phyloP scores from a whole-genome alignment of 495 filamentous ascomycete species.

The Penicillium salamii region DNA sequence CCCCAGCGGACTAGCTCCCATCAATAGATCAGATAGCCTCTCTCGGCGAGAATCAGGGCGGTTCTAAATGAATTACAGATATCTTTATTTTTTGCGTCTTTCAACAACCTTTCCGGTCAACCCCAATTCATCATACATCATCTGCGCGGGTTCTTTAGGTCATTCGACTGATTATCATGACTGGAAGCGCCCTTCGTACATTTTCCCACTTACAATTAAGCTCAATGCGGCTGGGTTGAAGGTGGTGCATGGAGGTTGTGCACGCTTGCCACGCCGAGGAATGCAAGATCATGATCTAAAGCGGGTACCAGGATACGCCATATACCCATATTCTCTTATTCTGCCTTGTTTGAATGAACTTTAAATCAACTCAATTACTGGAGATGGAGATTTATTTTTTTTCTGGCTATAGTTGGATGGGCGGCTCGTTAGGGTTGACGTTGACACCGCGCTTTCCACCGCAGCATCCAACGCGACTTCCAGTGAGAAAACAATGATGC shows the following conservation, averaged over 20 bases:
- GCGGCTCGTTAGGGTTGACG: neutral
- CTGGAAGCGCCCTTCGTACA: slow-evolving; percentile 7
- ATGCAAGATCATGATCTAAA: slow-evolving; percentile 6
- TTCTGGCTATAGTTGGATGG: too few relatives aligned
- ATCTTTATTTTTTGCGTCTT: slow-evolving; percentile 2
- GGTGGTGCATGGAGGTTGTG: neutral
- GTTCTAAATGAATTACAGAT: slow-evolving; percentile 26
- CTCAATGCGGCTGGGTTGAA: slow-evolving; percentile 7
- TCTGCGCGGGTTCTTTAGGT: neutral
- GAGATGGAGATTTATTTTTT: too few relatives aligned
- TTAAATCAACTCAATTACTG: too few relatives aligned
- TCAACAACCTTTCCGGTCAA: neutral
- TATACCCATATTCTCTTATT: neutral
- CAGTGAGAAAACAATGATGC: neutral
- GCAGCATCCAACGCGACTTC: neutral
- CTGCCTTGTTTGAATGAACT: neutral
- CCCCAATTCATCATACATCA: slow-evolving; percentile 7
- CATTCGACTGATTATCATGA: neutral
- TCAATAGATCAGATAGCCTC: slow-evolving; percentile 23
- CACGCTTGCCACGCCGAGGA: slow-evolving; percentile 14
- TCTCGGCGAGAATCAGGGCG: slow-evolving; percentile 39
- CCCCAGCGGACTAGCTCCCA: slow-evolving; percentile 22
- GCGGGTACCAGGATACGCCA: neutral
- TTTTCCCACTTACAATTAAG: slow-evolving; percentile 7
- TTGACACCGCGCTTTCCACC: slow-evolving; percentile 7